Conservation (phyloP, 345 rosid genomes). For the Corymbia maculata region DNA sequence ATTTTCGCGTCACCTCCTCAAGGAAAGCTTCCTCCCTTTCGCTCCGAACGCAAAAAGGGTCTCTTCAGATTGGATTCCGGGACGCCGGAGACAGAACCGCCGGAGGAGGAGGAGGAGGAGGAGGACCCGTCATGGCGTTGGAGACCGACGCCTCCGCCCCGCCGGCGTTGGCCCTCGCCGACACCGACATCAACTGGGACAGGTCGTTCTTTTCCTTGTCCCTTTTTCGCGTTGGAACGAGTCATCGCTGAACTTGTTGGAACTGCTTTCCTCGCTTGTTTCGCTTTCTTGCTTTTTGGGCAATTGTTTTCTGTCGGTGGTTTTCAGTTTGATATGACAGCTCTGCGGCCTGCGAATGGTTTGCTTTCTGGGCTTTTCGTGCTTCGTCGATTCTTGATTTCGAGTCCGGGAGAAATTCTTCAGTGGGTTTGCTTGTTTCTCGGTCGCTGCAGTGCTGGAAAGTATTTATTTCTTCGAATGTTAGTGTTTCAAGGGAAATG, state of each 20-base stretch:
- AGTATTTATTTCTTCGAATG: not conserved
- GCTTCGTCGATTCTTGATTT: not conserved
- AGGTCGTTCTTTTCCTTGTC: conserved; percentile 6
- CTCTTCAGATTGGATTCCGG: not conserved
- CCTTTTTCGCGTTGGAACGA: not conserved
- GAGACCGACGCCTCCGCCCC: conserved; percentile 15
- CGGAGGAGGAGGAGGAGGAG: not conserved
- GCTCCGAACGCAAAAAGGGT: not conserved
- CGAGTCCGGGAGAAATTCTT: not conserved
- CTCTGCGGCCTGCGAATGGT: not conserved
- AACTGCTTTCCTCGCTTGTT: not conserved
- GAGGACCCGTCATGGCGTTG: not conserved
- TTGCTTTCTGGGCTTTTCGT: not conserved
- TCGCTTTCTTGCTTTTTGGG: rapidly evolving
- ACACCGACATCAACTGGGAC: conserved; percentile 55
- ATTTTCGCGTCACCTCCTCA: not conserved
- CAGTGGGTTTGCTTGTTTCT: not conserved
- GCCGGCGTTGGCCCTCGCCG: conserved; percentile 32
- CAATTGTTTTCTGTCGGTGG: not conserved
- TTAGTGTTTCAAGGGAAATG: not conserved
- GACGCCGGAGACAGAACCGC: not conserved
- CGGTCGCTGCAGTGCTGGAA: not conserved
- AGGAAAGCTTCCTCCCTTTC: not conserved
- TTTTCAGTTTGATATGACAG: not conserved
- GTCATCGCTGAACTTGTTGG: not conserved